Evolutionary conservation across 2,329 filamentous ascomycete species (phyloP), one percentile per base, ranked within the genome.

Genomic region (Conoideocrella luteorostrata): DNA sequence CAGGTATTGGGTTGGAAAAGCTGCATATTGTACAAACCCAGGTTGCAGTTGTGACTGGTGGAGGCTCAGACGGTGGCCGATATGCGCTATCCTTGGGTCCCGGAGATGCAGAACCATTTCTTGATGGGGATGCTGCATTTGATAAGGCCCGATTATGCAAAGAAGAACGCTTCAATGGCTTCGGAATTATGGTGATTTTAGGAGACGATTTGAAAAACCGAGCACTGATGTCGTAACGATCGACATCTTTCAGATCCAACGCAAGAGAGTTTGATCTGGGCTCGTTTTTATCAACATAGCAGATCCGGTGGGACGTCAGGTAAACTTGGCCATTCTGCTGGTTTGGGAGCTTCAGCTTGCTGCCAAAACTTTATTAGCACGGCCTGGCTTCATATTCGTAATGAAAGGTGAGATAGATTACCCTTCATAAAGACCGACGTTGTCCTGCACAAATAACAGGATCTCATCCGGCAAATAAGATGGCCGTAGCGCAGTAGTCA

Each of bases 11-110:
- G 57, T 97, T 97, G 9, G 90, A 91, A 59, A 95, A 94, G 53
- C 86, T 91, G 71, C 91, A 97, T 56, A 97, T 97, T 2, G 87
- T 85, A 67, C 91, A 97, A 17, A 97, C 83, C 91, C 91, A 97
- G 4, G 89, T 96, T 5, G 87, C 88, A 47, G 73, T 77, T 51
- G 72, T 75, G 12, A 70, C 61, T 12, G 74, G 65, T 1, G 70
- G 54, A 24, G 76, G 68, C 35, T 62, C 61, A 12, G 57, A 39
- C 5, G 60, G 58, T 15, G 57, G 54, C 18, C 71, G 63, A 48
- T 70, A 66, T 3, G 65, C 60, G 34, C 64, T 67, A 28, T 72
- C 69, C 20, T 65, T 52, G 30, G 68, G 63, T 9, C 69, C 61
- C 7, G 78, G 70, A 6, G 76, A 73, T 3, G 70, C 61, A 7